Evolutionary conservation across 176 grass and related monocot species (phyloP), one percentile per base, ranked within the genome.

Genomic region (Carex myosuroides): DNA sequence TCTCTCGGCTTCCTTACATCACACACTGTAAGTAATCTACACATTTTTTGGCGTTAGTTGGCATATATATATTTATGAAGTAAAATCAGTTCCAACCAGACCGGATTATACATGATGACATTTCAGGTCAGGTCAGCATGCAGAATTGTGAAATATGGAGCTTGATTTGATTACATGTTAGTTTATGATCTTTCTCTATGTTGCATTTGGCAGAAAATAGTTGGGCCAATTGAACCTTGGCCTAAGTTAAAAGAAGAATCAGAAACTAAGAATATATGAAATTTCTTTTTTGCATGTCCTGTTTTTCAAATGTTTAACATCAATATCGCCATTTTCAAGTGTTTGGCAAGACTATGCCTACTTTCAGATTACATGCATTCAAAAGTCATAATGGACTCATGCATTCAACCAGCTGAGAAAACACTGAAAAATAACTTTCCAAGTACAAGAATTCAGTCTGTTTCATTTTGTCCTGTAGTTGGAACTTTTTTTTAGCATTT

Each of bases 1-100:
- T 99, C 97, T 87, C 97, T 99, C 84, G 97, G 93, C 60, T 99
- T 99, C 87, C 87, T 99, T 74, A 95, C 96, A 72, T 99, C 96
- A 87, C 96, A 99, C 87, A 87, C 61, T 75, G 97, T 99, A 92
- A 21, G 89, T 84, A 79, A 67, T 83, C 50, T 78, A 78, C 22
- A 56, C 5, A 55, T 30, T 77, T 56, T 55, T 53, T 56, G 48
- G 48, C 4, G 13, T 55, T 32, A 24, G 18, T 32, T 55, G 50
- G 46, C 24, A 22, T 77, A 55, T 55, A 32, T 70, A 18, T 54
- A 55, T 32, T 30, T 73, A 16, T 8, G 10, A 77, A 57, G 73
- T 33, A 56, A 78, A 75, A 76, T 30, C 44, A 54, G 48, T 55
- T 76, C 48, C 29, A 50, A 76, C 20, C 48, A 72, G 70, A 74